These are phyloP conservation scores for Phytophthora aleatoria DNA, from an alignment of 352 stramenopile species.

Conservation along the genomic window DNA sequence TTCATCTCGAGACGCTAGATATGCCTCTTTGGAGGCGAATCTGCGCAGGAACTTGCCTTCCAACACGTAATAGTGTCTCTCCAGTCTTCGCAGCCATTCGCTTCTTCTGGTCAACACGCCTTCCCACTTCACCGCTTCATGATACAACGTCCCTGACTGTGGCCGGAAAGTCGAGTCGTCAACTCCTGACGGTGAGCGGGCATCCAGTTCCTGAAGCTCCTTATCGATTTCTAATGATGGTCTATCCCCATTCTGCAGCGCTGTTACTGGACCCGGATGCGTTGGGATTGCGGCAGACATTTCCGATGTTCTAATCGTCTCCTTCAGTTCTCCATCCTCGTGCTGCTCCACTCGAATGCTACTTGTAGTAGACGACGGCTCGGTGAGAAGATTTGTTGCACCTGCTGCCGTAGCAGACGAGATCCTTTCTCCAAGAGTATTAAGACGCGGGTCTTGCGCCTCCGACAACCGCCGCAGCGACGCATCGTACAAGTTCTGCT, in stretches of 20 bases:
- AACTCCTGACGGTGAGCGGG: constrained; percentile 29
- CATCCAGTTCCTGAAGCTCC: constrained; percentile 18
- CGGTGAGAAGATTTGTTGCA: constrained; percentile 13
- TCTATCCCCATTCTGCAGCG: constrained; percentile 21
- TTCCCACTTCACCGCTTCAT: constrained; percentile 87
- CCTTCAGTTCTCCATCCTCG: constrained; percentile 14
- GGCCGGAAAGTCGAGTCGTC: constrained; percentile 52
- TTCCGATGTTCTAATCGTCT: constrained; percentile 2
- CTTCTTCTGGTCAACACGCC: constrained; percentile 78
- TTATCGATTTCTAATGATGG: constrained; percentile 34
- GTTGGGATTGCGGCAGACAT: constrained; percentile 4
- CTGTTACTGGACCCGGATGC: constrained; percentile 12
- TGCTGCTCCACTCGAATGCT: constrained; percentile 28
- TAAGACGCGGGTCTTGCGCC: constrained; percentile 68
- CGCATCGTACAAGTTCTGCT: constrained; percentile 81
- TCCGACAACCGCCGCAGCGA: constrained; percentile 66
- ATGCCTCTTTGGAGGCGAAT: constrained; percentile 86
- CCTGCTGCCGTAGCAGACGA: constrained; percentile 23
- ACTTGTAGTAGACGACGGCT: constrained; percentile 41
- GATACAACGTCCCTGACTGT: constrained; percentile 73
- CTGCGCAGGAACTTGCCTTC: constrained; percentile 85
- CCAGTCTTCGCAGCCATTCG: constrained; percentile 81
- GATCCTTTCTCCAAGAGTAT: constrained; percentile 70
- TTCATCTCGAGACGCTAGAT: constrained; percentile 77
- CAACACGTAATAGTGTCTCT: constrained; percentile 89